phyloP scores from a whole-genome alignment of 2,329 filamentous ascomycete genomes.

The Coleophoma cylindrospora region DNA sequence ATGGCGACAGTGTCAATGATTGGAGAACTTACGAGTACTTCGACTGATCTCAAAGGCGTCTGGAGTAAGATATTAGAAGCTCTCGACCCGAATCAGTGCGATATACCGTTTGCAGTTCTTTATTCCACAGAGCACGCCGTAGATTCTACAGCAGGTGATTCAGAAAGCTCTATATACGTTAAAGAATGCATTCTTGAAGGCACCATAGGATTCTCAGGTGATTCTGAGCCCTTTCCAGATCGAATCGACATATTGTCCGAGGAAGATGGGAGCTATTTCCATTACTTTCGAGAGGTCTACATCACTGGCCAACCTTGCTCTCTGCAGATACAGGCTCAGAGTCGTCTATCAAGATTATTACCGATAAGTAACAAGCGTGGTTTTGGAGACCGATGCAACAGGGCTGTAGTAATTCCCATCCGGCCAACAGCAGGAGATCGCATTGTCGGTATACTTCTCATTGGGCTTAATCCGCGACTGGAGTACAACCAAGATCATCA shows the following conservation, averaged over 20 bases:
- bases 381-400: conserved; percentile 51
- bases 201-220: conserved; percentile 7
- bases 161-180: conserved; percentile 6
- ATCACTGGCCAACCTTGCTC: conserved; percentile 9
- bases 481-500: conserved; percentile 70
- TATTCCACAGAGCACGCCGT: conserved; percentile 24
- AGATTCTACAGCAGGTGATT: conserved; percentile 13
- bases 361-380: conserved; percentile 56
- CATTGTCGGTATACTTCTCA: conserved; percentile 60
- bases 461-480: conserved; percentile 65
- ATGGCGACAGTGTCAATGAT: conserved; percentile 33
- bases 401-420: conserved; percentile 65
- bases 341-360: conserved; percentile 52
- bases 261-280: conserved; percentile 7
- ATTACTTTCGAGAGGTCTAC: conserved; percentile 11
- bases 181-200: conserved; percentile 17
- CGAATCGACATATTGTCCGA: conserved; percentile 2
- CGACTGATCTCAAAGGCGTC: conserved; percentile 28
- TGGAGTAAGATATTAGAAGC: conserved; percentile 23
- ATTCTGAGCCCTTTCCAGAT: conserved; percentile 2
- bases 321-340: conserved; percentile 32
- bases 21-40: conserved; percentile 24
- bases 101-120: conserved; percentile 27
- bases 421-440: conserved; percentile 57
- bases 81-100: conserved; percentile 19